A percentile compares a stretch with the other conserved stretches of the same genome.
Conservation (phyloP, 805 yeast species). For the Saccharomyces kudriavzevii region DNA sequence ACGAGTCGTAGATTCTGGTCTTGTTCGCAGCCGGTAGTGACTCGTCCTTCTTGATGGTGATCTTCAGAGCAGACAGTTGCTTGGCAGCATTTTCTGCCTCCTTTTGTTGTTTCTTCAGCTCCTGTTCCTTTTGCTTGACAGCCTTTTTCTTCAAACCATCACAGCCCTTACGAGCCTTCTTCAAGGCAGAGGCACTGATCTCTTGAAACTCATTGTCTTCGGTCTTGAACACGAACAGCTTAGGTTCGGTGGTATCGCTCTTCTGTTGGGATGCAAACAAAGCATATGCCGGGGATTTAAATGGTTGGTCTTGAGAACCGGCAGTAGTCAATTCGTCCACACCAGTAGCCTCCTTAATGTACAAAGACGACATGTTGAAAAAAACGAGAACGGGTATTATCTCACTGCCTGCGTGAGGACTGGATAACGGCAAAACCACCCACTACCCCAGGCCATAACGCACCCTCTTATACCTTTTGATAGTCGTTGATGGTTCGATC, state of each 20-base stretch:
- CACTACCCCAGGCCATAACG: background rate
- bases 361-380: conserved; percentile 32
- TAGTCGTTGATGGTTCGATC: background rate
- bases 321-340: conserved; percentile 46
- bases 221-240: conserved; percentile 45
- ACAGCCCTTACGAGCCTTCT: conserved; percentile 93
- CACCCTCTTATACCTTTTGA: background rate
- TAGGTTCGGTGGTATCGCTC: conserved; percentile 34
- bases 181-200: conserved; percentile 83
- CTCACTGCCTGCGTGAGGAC: background rate
- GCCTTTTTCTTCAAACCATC: conserved; percentile 77
- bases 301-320: conserved; percentile 68
- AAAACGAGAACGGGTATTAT: background rate
- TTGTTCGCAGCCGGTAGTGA: conserved; percentile 61
- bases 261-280: conserved; percentile 34
- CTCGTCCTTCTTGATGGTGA: conserved; percentile 61
- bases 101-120: conserved; percentile 41
- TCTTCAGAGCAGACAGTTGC: conserved; percentile 71
- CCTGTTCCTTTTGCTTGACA: conserved; percentile 47
- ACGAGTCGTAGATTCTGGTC: conserved; percentile 54
- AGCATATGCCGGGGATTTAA: conserved; percentile 79
- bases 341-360: conserved; percentile 71
- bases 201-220: conserved; percentile 48
- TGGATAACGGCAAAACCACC: background rate
- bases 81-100: conserved; percentile 67